Evolutionary conservation across 2,329 filamentous ascomycete genomes (phyloP).

Genomic region (Fusarium dlaminii): DNA sequence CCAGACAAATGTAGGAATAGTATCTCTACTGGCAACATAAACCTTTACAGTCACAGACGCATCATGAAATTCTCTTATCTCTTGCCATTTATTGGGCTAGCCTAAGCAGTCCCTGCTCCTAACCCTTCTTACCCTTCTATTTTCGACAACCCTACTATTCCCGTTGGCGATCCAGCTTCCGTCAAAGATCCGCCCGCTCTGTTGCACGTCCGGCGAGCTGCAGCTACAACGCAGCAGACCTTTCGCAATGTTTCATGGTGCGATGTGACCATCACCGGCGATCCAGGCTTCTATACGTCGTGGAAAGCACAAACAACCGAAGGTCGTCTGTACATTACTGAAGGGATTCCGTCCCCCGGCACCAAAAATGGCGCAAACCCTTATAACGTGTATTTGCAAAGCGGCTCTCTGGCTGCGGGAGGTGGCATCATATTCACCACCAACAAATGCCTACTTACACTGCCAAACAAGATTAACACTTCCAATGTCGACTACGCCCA

Average conservation of each 20-base stretch:
- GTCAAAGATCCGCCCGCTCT: fast-evolving
- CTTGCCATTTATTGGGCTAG: not conserved
- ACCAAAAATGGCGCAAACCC: not conserved
- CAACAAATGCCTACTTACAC: not conserved
- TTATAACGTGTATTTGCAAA: not conserved
- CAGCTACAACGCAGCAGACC: no score
- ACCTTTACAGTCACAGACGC: not conserved
- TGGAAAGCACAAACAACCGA: no score
- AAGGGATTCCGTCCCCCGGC: not conserved
- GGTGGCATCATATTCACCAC: fast-evolving
- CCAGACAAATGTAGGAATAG: not conserved
- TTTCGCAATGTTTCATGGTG: not conserved
- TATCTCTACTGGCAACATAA: not conserved
- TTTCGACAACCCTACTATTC: not conserved
- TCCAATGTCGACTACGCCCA: not conserved
- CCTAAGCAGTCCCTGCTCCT: not conserved
- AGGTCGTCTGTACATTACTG: not conserved
- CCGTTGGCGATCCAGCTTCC: fast-evolving
- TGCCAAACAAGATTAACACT: fast-evolving
- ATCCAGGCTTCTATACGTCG: not conserved
- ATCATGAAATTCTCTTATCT: not conserved
- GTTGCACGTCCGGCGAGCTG: not conserved
- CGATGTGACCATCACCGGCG: not conserved
- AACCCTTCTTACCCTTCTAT: not conserved
- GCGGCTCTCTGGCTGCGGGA: not conserved